Base-by-base conservation (phyloP, 495 filamentous ascomycete genomes). In the Talaromyces proteolyticus region DNA sequence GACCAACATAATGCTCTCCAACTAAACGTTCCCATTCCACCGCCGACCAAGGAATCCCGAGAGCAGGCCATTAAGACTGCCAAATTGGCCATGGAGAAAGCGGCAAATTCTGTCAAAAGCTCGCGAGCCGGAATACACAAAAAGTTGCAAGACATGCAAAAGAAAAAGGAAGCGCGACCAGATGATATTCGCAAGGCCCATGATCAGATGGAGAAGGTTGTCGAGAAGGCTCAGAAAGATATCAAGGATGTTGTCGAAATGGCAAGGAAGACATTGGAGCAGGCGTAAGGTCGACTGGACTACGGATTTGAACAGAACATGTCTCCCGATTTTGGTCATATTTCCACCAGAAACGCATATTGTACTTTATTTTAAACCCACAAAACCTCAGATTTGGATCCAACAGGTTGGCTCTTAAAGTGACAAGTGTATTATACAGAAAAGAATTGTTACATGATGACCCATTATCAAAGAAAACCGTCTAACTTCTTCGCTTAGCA, bases 171-270 rank as follows among this genome's bases (percentile, higher is more conserved):
- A 18, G 80, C 75, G 12, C 54, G 78, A 47, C 78, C 79, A 17
- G 89, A 93, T 63, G 80, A 89, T 62, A 67, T 82, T 59, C 71
- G 78, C 54, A 84, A 80, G 60, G 80, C 84, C 6, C 75, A 81
- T 39, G 76, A 79, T 43, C 75, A 79, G 69, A 78, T 91, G 78
- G 85, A 90, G 57, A 89, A 88, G 68, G 55, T 87, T 49, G 80
- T 87, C 34, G 85, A 91, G 52, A 82, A 82, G 59, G 76, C 78
- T 44, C 75, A 81, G 57, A 77, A 70, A 51, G 83, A 82, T 52
- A 79, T 91, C 14, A 85, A 84, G 65, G 76, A 74, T 50, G 65
- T 79, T 25, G 85, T 89, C 61, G 88, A 92, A 54, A 71, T 71
- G 22, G 76, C 77, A 10, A 76, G 78, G 63, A 84, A 81, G 67